phyloP scores from a whole-genome alignment of 345 rosid genomes.

The Ceriops tagal region DNA sequence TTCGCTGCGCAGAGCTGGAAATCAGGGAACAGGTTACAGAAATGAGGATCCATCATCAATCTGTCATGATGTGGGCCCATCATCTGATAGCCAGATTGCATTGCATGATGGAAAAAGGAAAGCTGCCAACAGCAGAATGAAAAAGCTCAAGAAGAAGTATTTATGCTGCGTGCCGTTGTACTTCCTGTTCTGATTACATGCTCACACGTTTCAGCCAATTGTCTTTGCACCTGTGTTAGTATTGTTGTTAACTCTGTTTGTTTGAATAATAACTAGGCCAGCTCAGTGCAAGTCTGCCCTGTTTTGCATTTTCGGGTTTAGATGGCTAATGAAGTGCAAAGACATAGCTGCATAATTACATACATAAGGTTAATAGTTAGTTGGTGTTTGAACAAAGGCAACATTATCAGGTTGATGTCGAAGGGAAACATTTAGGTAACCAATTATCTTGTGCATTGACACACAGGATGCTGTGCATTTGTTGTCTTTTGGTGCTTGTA shows the following conservation, averaged over 20 bases:
- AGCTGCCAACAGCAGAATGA: constrained; percentile 18
- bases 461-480: neutral
- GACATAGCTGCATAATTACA: neutral
- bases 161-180: constrained; percentile 42
- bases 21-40: constrained; percentile 10
- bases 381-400: neutral
- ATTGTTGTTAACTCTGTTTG: neutral
- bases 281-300: neutral
- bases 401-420: neutral
- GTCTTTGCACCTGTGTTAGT: neutral
- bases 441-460: neutral
- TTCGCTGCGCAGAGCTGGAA: neutral
- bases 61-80: constrained; percentile 11
- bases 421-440: neutral
- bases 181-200: constrained; percentile 10
- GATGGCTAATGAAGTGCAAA: neutral
- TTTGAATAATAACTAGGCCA: neutral
- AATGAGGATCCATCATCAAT: constrained; percentile 27
- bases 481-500: neutral
- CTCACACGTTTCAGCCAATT: constrained; percentile 10
- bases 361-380: neutral
- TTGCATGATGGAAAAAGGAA: constrained; percentile 19
- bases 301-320: neutral
- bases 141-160: constrained; percentile 31
- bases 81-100: constrained; percentile 4